Percentiles rank a stretch among this genome's conserved stretches.
These are phyloP conservation scores for Mediolabrus comicus DNA, from an alignment of 108 stramenopile species.

Conservation along the genomic window DNA sequence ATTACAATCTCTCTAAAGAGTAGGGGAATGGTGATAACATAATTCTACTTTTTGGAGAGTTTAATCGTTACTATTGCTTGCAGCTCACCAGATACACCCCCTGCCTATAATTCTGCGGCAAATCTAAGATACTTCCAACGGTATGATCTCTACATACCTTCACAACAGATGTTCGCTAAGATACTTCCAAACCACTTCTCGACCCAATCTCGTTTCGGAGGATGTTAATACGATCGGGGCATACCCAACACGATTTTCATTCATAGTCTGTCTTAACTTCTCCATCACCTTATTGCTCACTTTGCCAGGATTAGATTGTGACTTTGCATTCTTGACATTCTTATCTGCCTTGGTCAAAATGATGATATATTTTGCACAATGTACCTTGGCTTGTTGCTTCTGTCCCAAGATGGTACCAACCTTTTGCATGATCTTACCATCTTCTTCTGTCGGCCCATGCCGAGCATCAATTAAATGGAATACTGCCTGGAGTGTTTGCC, in stretches of 20 bases:
- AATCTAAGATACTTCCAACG: conserved; percentile 69
- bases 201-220: conserved; percentile 79
- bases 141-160: no score
- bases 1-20: no score
- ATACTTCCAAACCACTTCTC: conserved; percentile 87
- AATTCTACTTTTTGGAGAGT: no score
- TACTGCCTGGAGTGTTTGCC: conserved; percentile 73
- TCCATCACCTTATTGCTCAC: conserved; percentile 61
- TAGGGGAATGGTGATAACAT: no score
- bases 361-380: conserved; percentile 74
- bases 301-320: conserved; percentile 68
- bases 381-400: conserved; percentile 23
- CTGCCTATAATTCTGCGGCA: conserved; percentile 27
- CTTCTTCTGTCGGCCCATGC: conserved; percentile 91
- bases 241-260: conserved; percentile 60
- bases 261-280: conserved; percentile 67
- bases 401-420: conserved; percentile 52
- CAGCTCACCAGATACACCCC: not conserved
- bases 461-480: conserved; percentile 93
- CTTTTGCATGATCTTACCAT: conserved; percentile 83
- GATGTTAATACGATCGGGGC: conserved; percentile 80
- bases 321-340: conserved; percentile 70
- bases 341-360: conserved; percentile 96
- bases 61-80: no score
- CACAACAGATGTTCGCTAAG: no score